Base-by-base conservation (phyloP, 2,329 filamentous ascomycete genomes). In the Aspergillus fischeri region DNA sequence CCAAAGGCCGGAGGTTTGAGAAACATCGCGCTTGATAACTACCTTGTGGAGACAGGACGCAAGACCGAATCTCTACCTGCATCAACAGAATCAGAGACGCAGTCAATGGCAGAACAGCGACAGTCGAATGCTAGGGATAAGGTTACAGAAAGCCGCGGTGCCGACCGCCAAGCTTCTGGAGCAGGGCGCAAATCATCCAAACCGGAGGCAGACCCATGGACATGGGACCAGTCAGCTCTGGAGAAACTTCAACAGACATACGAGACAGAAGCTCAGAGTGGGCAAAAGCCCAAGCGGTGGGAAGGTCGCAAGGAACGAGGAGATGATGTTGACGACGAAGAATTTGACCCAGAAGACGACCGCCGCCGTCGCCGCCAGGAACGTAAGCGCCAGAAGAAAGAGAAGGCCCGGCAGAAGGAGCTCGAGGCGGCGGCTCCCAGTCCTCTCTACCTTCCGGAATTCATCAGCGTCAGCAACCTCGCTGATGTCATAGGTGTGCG, bases 401-500 rank as follows among this genome's bases (percentile, higher is more conserved):
- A 75, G 60, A 76, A 77, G 56, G 65, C 72, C 49, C 64, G 71
- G 58, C 70, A 76, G 71, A 75, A 58, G 72, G 75, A 69, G 72
- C 75, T 58, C 32, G 65, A 67, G 32, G 67, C 73, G 38, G 21
- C 21, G 11, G 73, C 77, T n/a, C 72, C 78, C 5, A 84, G 83
- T 2, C 82, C 81, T 1, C 89, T 99, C 49, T 84, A 88, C 53
- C 78, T 99, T 24, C 95, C 95, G 0, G 91, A 97, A 69, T 96
- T 91, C 66, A 95, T 99, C 73, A 94, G 86, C 66, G 87, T 97
- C n/a, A 82, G 85, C 9, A 91, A 92, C 63, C 77, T 99, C 44
- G 91, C 92, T 3, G 81, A 86, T 59, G 84, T 89, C 3, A 79
- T 97, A 24, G 87, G 86, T 60, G 81, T 96, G 29, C 85, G 86